Evolutionary conservation across 768 basidiomycete species (phyloP), one percentile per base, ranked within the genome.

Genomic region (Kwoniella shandongensis): DNA sequence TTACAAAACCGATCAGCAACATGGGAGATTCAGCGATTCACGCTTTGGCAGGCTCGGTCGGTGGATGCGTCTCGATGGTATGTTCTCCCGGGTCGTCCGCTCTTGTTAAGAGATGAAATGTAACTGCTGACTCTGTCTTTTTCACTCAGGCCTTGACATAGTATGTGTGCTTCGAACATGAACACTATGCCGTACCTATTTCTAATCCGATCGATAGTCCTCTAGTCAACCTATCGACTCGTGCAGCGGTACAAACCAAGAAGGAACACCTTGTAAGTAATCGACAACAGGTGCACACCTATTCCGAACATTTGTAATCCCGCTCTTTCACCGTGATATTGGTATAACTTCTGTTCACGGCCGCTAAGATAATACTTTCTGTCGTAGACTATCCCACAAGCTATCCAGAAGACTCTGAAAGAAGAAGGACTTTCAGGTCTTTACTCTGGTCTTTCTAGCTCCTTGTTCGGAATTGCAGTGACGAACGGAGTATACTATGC

Each of bases 51-150:
- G 96, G 96, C 12, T 91, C 91, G 17, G 83, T 86, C 1, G 93
- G 91, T 45, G 94, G 94, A 23, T 87, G 94, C 67, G 77, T 84
- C 6, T 91, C 94, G 22, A 96, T 98, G 92, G 91, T 88, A 63
- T 77, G 86, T 58, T 10, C 4, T 15, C 10, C 39, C n/a, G n/a
- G n/a, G n/a, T 48, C 46, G 12, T 20, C 35, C 8, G 29, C 40
- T 23, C 6, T 42, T 18, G 51, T 4, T 12, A 40, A 15, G n/a
- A 36, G 29, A 20, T 57, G n/a, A n/a, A 30, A 44, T 7, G 23
- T 29, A 1, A 17, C n/a, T 44, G 20, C 45, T 47, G 30, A 26
- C 44, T 23, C 32, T 6, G 32, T 32, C 6, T 20, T 15, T 1
- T 15, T 17, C 36, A 7, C 38, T 15, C 54, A 78, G 77, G 76